These are phyloP conservation scores for Xerocomus potaroensis DNA, from an alignment of 768 basidiomycete species.

Conservation along the genomic window DNA sequence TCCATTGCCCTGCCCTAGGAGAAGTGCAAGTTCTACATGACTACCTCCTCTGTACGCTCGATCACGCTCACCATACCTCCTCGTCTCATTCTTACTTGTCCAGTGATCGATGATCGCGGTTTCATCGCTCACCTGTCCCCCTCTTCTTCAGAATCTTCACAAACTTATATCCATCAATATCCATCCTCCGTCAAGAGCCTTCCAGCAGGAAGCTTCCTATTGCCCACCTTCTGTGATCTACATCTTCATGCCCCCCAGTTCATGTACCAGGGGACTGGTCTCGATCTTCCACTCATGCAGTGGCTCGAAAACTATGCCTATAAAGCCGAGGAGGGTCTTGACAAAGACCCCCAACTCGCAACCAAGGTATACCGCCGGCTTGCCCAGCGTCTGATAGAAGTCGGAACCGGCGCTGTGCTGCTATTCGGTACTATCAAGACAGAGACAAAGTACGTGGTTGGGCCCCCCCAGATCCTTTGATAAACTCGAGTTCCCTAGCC, in stretches of 20 bases:
- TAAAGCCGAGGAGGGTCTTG: slow-evolving; percentile 74
- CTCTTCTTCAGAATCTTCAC: slow-evolving; percentile 34
- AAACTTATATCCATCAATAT: slow-evolving; percentile 25
- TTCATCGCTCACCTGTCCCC: slow-evolving; percentile 49
- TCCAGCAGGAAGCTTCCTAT: slow-evolving; percentile 55
- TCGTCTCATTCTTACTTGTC: slow-evolving; percentile 2
- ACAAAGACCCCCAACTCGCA: slow-evolving; percentile 57
- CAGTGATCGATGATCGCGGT: slow-evolving; percentile 39
- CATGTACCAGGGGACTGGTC: slow-evolving; percentile 80
- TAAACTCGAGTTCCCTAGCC: slow-evolving; percentile 35
- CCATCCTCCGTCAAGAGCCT: slow-evolving; percentile 28
- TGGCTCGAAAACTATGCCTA: slow-evolving; percentile 84
- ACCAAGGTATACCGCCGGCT: slow-evolving; percentile 63
- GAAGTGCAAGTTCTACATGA: slow-evolving; percentile 53
- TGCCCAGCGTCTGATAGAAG: slow-evolving; percentile 58
- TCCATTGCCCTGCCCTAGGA: slow-evolving; percentile 53
- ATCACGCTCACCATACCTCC: neutral
- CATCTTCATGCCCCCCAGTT: slow-evolving; percentile 90
- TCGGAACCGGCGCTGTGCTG: slow-evolving; percentile 73
- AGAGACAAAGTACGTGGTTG: slow-evolving; percentile 66
- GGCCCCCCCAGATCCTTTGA: neutral
- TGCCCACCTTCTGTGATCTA: slow-evolving; percentile 80
- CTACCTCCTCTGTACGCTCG: slow-evolving; percentile 45
- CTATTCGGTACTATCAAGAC: slow-evolving; percentile 82
- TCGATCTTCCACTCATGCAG: slow-evolving; percentile 79